These are phyloP conservation scores for Sclerotinia subarctica DNA, from an alignment of 2,329 filamentous ascomycete genomes.

Conservation along the genomic window DNA sequence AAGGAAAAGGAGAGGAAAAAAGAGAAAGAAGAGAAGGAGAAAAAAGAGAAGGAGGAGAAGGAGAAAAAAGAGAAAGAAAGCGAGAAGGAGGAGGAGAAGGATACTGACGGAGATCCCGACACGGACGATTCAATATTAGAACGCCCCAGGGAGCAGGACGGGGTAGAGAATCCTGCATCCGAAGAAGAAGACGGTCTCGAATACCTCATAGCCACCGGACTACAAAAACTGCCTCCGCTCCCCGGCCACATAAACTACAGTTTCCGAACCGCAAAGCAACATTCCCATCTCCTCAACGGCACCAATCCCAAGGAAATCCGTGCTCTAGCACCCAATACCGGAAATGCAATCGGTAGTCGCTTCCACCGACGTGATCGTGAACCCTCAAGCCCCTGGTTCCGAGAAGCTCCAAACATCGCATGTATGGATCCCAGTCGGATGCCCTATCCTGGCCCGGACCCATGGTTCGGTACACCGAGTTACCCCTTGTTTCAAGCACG, in stretches of 20 bases:
- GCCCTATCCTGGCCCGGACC: neutral
- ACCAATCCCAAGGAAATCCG: neutral
- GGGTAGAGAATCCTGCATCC: neutral
- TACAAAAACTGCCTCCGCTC: neutral
- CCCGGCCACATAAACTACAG: neutral
- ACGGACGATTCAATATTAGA: neutral
- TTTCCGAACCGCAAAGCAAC: neutral
- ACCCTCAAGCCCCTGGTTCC: neutral
- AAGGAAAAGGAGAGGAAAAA: neutral
- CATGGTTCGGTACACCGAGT: neutral
- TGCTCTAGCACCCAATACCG: neutral
- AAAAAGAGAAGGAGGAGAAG: neutral
- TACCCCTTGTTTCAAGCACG: too few relatives aligned
- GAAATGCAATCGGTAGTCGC: neutral
- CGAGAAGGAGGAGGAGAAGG: neutral
- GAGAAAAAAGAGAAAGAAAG: neutral
- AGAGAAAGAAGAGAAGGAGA: too few relatives aligned
- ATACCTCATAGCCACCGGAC: neutral
- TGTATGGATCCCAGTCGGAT: rapidly evolving
- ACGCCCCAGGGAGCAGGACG: neutral
- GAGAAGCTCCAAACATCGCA: neutral
- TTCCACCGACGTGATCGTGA: neutral
- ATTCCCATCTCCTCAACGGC: neutral
- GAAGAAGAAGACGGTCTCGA: neutral
- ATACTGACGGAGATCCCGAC: neutral